Percentiles rank a stretch among this genome's conserved stretches.
Conservation (phyloP, 83 land plant species). For the Isoetes engelmannii region DNA sequence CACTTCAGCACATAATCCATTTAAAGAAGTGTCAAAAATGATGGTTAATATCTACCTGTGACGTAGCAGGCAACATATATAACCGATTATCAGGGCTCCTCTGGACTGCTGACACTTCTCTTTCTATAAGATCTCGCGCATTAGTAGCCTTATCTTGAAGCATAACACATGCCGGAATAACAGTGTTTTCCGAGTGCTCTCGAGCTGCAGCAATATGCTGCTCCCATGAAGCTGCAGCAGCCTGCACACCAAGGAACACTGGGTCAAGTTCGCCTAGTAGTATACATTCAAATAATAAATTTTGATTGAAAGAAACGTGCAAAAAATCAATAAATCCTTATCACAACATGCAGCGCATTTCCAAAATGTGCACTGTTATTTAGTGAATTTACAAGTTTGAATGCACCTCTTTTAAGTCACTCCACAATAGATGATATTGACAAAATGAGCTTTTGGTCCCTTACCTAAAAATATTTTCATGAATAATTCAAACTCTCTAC, state of each 20-base stretch:
- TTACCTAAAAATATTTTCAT: too few species aligned
- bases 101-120: conserved; percentile 71
- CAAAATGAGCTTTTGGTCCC: too few species aligned
- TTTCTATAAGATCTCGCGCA: conserved; percentile 78
- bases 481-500: too few species aligned
- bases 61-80: conserved; percentile 83
- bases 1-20: neutral
- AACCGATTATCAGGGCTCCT: conserved; percentile 73
- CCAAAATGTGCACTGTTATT: too few species aligned
- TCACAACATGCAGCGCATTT: too few species aligned
- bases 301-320: too few species aligned
- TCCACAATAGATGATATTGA: too few species aligned
- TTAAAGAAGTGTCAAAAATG: neutral
- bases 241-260: conserved; percentile 30
- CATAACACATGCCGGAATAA: conserved; percentile 64
- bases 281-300: too few species aligned
- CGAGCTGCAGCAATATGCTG: conserved; percentile 78
- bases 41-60: conserved; percentile 50
- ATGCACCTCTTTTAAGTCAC: too few species aligned
- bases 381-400: too few species aligned
- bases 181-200: conserved; percentile 76
- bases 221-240: conserved; percentile 84
- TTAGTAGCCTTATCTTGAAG: conserved; percentile 47
- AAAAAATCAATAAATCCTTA: too few species aligned
- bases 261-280: too few species aligned